These are phyloP conservation scores for Pythium myriotylum DNA, from an alignment of 352 stramenopile species.

Conservation along the genomic window DNA sequence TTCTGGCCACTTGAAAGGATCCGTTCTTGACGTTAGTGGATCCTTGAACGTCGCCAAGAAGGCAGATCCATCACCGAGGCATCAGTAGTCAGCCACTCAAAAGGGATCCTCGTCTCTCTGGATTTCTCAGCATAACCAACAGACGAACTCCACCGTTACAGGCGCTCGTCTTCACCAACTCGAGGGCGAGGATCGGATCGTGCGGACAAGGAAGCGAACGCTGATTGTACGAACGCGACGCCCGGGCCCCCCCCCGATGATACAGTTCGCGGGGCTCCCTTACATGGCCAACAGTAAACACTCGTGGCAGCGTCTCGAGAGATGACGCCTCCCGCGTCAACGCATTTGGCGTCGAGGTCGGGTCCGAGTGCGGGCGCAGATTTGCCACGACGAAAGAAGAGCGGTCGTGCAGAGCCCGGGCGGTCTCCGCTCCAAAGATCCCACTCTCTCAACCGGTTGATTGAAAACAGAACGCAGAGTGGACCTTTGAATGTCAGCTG, in stretches of 20 bases:
- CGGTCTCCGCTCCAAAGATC: neutral
- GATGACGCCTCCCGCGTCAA: too few species aligned
- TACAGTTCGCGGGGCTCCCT: too few species aligned
- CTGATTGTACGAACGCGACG: too few species aligned
- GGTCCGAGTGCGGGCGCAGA: too few species aligned
- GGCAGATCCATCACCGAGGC: too few species aligned
- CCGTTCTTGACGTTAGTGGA: neutral
- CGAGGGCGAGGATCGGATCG: too few species aligned
- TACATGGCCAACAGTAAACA: too few species aligned
- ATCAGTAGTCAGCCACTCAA: neutral
- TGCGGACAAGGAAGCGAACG: too few species aligned
- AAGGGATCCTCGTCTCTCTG: neutral
- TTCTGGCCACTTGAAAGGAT: conserved; percentile 1
- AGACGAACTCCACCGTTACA: neutral
- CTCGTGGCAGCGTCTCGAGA: too few species aligned
- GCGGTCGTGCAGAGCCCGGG: too few species aligned
- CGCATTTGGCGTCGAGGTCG: too few species aligned
- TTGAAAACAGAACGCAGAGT: conserved; percentile 1
- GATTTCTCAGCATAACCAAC: neutral
- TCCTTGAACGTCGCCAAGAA: conserved; percentile 2
- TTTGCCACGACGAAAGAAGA: conserved; percentile 1
- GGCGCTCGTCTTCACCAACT: neutral
- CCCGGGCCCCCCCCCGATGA: too few species aligned
- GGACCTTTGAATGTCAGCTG: neutral
- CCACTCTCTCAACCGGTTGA: neutral